A percentile compares a stretch with the other conserved stretches of the same genome.
Conservation (phyloP, 2,329 filamentous ascomycete species). For the Blumeria graminis region DNA sequence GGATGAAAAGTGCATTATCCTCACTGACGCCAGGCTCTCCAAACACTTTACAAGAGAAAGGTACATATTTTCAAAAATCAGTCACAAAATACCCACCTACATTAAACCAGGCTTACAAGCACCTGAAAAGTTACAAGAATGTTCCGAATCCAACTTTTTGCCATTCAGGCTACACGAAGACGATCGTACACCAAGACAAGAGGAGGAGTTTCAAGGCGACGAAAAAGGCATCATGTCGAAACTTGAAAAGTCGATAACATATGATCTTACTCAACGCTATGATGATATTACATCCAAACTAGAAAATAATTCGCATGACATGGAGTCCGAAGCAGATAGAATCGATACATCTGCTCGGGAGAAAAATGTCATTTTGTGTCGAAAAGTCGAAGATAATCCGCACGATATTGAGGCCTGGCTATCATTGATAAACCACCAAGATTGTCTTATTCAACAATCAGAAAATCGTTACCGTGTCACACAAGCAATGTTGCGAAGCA, state of each 20-base stretch:
- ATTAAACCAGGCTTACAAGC: conserved; percentile 19
- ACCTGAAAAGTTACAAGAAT: conserved; percentile 7
- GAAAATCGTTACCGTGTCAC: conserved; percentile 24
- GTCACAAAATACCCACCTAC: conserved; percentile 17
- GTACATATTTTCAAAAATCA: conserved; percentile 22
- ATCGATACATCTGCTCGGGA: conserved; percentile 24
- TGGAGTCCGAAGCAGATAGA: conserved; percentile 15
- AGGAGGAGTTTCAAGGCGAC: conserved; percentile 17
- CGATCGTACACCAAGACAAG: conserved; percentile 12
- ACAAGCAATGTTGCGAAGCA: conserved; percentile 37
- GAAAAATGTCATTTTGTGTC: conserved; percentile 36
- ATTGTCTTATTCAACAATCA: conserved; percentile 32
- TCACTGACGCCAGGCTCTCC: conserved; percentile 17
- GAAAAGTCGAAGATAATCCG: conserved; percentile 38
- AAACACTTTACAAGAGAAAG: conserved; percentile 16
- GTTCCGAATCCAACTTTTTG: conserved; percentile 22
- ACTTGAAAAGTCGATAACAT: conserved; percentile 32
- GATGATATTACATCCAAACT: conserved; percentile 22
- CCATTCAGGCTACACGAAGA: conserved; percentile 18
- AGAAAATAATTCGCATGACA: conserved; percentile 18
- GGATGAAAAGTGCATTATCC: conserved; percentile 28
- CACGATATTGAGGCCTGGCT: conserved; percentile 51
- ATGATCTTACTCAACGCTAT: conserved; percentile 7
- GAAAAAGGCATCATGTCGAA: conserved; percentile 38
- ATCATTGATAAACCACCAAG: conserved; percentile 55